phyloP scores from a whole-genome alignment of 495 filamentous ascomycete genomes.

The Daldinia caldariorum region DNA sequence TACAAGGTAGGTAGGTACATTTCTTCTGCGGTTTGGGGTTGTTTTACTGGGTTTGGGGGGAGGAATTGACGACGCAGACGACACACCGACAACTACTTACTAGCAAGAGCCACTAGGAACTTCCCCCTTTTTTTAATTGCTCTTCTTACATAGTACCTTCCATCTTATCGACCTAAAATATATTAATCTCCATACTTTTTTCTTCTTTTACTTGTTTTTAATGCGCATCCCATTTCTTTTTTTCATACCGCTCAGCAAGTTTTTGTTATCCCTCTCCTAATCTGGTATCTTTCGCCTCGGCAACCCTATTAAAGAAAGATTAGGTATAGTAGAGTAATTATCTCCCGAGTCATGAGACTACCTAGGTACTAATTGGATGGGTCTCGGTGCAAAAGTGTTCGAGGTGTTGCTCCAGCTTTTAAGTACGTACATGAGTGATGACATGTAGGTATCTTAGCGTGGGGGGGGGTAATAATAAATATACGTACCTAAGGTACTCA shows the following conservation, averaged over 20 bases:
- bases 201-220: not conserved
- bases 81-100: conserved; percentile 31
- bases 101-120: conserved; percentile 28
- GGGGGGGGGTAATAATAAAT: not conserved
- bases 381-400: conserved; percentile 31
- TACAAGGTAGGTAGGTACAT: too few relatives aligned
- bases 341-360: conserved; percentile 1
- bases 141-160: not conserved
- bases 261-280: not conserved
- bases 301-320: not conserved
- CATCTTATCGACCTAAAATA: conserved; percentile 9
- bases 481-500: not conserved
- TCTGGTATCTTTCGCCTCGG: not conserved
- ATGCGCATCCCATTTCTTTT: conserved; percentile 10
- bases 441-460: not conserved
- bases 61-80: conserved; percentile 25
- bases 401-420: not conserved
- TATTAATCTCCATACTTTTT: not conserved
- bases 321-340: not conserved
- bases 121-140: conserved; percentile 14
- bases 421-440: not conserved
- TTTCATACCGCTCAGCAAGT: not conserved
- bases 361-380: conserved; percentile 3
- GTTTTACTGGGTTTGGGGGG: conserved; percentile 21
- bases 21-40: too few relatives aligned